phyloP scores from a whole-genome alignment of 2,329 filamentous ascomycete species.

The Elsinoe australis region DNA sequence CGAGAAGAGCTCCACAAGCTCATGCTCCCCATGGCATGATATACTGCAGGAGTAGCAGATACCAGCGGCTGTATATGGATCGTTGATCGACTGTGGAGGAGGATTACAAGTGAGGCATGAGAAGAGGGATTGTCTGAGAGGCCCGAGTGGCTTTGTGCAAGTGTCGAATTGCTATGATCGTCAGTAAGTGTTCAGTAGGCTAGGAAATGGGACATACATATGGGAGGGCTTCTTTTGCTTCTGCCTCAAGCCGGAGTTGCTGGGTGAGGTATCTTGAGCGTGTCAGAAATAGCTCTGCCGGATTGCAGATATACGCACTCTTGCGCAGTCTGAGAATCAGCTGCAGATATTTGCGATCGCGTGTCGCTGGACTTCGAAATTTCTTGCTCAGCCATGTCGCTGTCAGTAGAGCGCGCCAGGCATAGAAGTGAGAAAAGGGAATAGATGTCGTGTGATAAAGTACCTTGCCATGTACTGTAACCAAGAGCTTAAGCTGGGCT shows the following conservation, averaged over 20 bases:
- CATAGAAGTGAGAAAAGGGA: not conserved
- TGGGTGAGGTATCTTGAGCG: conserved; percentile 67
- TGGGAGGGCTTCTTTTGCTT: conserved; percentile 88
- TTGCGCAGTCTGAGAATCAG: conserved; percentile 47
- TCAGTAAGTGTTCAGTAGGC: not conserved
- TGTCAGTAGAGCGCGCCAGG: no score
- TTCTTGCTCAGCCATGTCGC: not conserved
- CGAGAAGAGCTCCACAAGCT: conserved; percentile 87
- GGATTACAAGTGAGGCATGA: conserved; percentile 93
- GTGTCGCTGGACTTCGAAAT: conserved; percentile 24
- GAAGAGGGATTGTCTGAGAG: conserved; percentile 80
- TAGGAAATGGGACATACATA: conserved; percentile 58
- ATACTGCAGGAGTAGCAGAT: conserved; percentile 97
- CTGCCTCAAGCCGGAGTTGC: conserved; percentile 84
- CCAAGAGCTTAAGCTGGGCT: conserved; percentile 13
- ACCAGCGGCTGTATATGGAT: conserved; percentile 64
- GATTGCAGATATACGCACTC: conserved; percentile 29
- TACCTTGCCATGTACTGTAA: not conserved
- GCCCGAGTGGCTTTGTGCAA: conserved; percentile 83
- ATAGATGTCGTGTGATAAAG: conserved; percentile 1
- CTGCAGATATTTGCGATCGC: conserved; percentile 41
- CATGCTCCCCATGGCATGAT: conserved; percentile 91
- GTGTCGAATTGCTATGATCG: conserved; percentile 71
- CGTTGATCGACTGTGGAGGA: conserved; percentile 54
- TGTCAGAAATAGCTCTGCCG: not conserved